Evolutionary conservation across 345 rosid genomes (phyloP).

Genomic region (Sisymbrium altissimum): DNA sequence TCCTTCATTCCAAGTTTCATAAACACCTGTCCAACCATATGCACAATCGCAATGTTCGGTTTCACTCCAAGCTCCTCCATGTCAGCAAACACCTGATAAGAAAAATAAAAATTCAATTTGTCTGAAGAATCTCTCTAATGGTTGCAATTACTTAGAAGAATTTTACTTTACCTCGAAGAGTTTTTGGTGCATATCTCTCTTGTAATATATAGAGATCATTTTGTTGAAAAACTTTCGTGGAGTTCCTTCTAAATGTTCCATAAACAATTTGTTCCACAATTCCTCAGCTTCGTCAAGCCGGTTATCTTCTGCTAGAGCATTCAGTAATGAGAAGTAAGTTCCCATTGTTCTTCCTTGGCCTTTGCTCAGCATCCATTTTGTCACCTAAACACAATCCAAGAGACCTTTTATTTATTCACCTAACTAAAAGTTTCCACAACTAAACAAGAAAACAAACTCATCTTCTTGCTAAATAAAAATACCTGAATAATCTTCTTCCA

Average conservation of each 20-base stretch:
- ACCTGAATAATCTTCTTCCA: slow-evolving; percentile 98
- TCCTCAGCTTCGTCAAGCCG: slow-evolving; percentile 90
- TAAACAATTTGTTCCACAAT: slow-evolving; percentile 73
- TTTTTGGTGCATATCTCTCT: slow-evolving; percentile 72
- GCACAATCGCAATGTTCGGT: slow-evolving; percentile 56
- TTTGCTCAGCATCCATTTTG: slow-evolving; percentile 97
- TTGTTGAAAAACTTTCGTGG: slow-evolving; percentile 78
- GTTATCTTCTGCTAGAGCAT: slow-evolving; percentile 79
- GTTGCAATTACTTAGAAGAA: neutral
- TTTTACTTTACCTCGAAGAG: slow-evolving; percentile 65
- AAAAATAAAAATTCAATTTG: slow-evolving; percentile 1
- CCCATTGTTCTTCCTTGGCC: slow-evolving; percentile 96
- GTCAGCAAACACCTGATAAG: slow-evolving; percentile 81
- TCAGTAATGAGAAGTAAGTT: slow-evolving; percentile 69
- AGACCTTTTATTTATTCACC: neutral
- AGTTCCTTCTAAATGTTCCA: slow-evolving; percentile 60
- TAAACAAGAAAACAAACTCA: neutral
- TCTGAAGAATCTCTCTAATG: neutral
- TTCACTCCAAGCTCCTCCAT: slow-evolving; percentile 94
- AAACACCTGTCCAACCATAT: slow-evolving; percentile 75
- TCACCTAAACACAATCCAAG: slow-evolving; percentile 46
- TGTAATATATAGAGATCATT: slow-evolving; percentile 70
- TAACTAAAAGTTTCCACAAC: neutral
- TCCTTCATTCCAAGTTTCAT: slow-evolving; percentile 63
- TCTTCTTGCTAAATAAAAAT: neutral